Conservation (phyloP, 129 eudicot species). For the Centrapalus pauciflorus region DNA sequence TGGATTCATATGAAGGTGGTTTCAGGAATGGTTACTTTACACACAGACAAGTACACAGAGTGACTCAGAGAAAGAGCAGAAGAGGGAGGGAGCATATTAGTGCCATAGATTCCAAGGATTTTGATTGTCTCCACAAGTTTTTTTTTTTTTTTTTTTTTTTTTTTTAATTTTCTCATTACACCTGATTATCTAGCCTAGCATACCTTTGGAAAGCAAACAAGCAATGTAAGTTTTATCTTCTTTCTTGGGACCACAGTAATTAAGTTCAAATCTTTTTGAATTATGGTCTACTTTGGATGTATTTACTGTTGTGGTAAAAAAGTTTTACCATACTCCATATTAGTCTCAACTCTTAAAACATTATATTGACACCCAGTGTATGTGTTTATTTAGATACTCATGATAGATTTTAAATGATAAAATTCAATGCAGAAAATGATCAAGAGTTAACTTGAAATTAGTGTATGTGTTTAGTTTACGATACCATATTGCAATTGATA, state of each 20-base stretch:
- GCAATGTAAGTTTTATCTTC: slow-evolving; percentile 15
- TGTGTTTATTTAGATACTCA: no score
- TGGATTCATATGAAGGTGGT: slow-evolving; percentile 28
- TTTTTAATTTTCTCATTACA: slow-evolving; percentile 32
- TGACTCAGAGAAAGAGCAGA: slow-evolving; percentile 22
- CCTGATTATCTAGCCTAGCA: slow-evolving; percentile 29
- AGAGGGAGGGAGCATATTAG: slow-evolving; percentile 28
- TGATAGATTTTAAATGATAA: no score
- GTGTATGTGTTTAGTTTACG: no score
- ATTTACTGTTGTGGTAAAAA: slow-evolving; percentile 6
- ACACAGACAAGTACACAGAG: slow-evolving; percentile 31
- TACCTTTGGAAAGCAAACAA: slow-evolving; percentile 30
- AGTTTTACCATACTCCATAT: neutral
- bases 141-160: no score
- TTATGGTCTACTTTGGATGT: slow-evolving; percentile 7
- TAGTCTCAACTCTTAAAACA: neutral
- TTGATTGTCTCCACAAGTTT: slow-evolving; percentile 31
- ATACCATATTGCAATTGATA: no score
- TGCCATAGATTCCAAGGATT: slow-evolving; percentile 33
- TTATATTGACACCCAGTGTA: no score
- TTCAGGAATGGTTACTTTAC: slow-evolving; percentile 31
- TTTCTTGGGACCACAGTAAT: slow-evolving; percentile 21
- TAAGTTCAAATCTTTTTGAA: slow-evolving; percentile 14
- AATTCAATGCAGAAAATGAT: no score
- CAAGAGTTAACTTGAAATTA: no score